Percentiles rank a stretch among this genome's conserved stretches.
Evolutionary conservation across 768 basidiomycete genomes (phyloP).

Genomic region (Calocybe indica): DNA sequence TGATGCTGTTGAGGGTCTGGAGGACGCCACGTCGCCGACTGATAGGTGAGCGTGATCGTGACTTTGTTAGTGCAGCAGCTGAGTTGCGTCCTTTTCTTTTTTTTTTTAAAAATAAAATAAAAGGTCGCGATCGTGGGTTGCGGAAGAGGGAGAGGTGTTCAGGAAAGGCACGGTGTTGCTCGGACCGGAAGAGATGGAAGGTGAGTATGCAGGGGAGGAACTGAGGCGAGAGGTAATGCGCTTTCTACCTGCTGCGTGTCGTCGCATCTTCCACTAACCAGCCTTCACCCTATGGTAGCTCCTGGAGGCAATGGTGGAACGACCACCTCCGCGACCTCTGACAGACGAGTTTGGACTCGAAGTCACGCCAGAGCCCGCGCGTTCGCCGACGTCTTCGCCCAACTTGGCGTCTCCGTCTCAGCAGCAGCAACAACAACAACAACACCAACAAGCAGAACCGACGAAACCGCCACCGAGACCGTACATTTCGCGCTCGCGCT

Average conservation of each 20-base stretch:
- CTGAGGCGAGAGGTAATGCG: conserved; percentile 66
- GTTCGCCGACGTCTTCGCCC: conserved; percentile 3
- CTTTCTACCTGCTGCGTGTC: conserved; percentile 1
- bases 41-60: conserved; percentile 38
- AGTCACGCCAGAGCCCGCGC: conserved; percentile 2
- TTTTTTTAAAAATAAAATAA: too few species aligned
- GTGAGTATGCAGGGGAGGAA: conserved; percentile 85
- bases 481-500: conserved; percentile 53
- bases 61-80: not conserved
- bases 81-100: conserved; percentile 1
- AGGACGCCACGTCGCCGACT: conserved; percentile 30
- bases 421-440: conserved; percentile 20
- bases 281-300: conserved; percentile 37
- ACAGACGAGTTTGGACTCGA: conserved; percentile 55
- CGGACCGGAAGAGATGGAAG: conserved; percentile 83
- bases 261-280: not conserved
- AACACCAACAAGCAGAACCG: conserved; percentile 14
- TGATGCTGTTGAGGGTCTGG: conserved; percentile 25
- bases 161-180: conserved; percentile 80
- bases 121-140: conserved; percentile 77
- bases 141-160: conserved; percentile 96
- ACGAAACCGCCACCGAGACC: conserved; percentile 47
- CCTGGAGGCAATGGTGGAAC: conserved; percentile 80
- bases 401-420: conserved; percentile 11
- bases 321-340: conserved; percentile 71